These are phyloP conservation scores for Sutorius eximius DNA, from an alignment of 1,284 basidiomycete species.

Conservation along the genomic window DNA sequence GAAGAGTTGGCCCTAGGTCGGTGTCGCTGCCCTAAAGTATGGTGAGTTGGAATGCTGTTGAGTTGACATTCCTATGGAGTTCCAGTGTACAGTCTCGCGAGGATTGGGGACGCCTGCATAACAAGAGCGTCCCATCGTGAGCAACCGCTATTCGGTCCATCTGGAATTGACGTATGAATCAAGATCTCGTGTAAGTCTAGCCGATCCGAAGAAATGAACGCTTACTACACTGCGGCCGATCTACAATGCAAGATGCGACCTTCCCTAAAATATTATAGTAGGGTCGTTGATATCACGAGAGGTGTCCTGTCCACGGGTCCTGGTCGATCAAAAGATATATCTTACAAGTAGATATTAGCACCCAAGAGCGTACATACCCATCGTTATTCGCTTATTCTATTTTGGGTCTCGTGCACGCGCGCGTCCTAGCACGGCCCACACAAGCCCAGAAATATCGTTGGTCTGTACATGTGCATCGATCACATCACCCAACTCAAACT, in stretches of 20 bases:
- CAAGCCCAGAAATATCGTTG: constrained; percentile 70
- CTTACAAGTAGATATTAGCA: neutral
- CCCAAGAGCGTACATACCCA: neutral
- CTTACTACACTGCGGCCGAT: too few species aligned
- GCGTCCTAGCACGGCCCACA: constrained; percentile 61
- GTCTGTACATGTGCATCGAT: constrained; percentile 62
- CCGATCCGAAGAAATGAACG: too few species aligned
- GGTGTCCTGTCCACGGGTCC: neutral
- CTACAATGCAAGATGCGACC: too few species aligned
- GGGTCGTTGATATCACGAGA: neutral
- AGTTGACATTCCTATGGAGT: neutral
- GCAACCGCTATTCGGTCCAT: neutral
- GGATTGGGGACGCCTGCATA: neutral
- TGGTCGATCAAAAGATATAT: neutral
- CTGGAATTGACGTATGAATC: neutral
- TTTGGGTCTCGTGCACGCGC: constrained; percentile 23
- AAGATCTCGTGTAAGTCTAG: too few species aligned
- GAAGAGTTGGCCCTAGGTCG: neutral
- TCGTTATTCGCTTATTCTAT: neutral
- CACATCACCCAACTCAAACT: constrained; percentile 58
- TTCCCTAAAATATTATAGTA: too few species aligned
- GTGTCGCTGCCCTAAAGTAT: neutral
- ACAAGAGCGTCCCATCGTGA: neutral
- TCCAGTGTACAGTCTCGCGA: neutral
- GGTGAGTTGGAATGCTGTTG: neutral